These are phyloP conservation scores for Lentinula sp. DNA, from an alignment of 768 basidiomycete genomes.

Conservation along the genomic window DNA sequence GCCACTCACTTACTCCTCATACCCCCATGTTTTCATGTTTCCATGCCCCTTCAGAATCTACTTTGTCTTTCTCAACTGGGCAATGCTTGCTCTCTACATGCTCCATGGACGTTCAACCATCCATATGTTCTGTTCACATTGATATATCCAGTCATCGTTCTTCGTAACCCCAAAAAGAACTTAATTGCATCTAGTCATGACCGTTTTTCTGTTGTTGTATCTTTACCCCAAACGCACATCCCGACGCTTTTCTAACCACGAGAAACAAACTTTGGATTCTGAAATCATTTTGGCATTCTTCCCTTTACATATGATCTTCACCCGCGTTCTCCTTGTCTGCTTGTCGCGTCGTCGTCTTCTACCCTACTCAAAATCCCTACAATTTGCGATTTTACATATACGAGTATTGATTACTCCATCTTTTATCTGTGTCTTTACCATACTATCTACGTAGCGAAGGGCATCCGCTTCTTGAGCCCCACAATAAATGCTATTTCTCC, in stretches of 20 bases:
- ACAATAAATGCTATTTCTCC: background rate
- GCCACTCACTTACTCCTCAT: background rate
- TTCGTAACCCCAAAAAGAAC: too few species aligned
- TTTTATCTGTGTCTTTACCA: conserved; percentile 3
- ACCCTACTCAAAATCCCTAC: conserved; percentile 5
- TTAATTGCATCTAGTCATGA: too few species aligned
- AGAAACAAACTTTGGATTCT: too few species aligned
- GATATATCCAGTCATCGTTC: too few species aligned
- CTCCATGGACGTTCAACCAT: background rate
- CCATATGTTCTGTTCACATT: background rate
- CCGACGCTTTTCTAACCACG: too few species aligned
- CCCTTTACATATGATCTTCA: background rate
- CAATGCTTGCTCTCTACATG: background rate
- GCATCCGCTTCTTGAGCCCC: conserved; percentile 14
- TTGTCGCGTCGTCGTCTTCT: background rate
- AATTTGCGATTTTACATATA: conserved; percentile 4
- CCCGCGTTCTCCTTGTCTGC: background rate
- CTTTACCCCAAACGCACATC: too few species aligned
- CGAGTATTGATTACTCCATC: background rate
- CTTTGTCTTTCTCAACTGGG: background rate
- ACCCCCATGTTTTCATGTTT: background rate
- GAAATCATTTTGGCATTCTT: too few species aligned
- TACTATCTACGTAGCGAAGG: conserved; percentile 14
- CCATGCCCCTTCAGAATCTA: background rate
- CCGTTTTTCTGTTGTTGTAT: too few species aligned